Percentiles rank a stretch among this genome's conserved stretches.
phyloP scores from a whole-genome alignment of 2,329 filamentous ascomycete genomes.

The Hawksworthiomyces lignivorus region DNA sequence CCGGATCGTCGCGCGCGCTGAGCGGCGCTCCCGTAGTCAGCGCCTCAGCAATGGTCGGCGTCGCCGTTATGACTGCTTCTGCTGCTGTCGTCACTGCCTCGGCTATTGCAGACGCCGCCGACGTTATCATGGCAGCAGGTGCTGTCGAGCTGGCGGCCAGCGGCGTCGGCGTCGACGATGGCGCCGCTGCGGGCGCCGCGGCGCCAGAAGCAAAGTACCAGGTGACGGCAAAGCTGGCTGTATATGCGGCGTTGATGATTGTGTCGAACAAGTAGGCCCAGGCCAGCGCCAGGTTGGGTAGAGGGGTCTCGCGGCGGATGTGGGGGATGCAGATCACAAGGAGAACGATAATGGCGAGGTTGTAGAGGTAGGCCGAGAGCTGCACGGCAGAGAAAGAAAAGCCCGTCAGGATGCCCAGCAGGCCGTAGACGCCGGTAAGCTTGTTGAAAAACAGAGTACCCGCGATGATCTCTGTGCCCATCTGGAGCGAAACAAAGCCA shows the following conservation, averaged over 20 bases:
- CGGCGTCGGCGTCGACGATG: background rate
- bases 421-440: conserved; percentile 79
- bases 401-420: conserved; percentile 82
- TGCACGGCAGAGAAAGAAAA: conserved; percentile 76
- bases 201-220: conserved; percentile 59
- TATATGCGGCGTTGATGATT: conserved; percentile 73
- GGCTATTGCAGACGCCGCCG: background rate
- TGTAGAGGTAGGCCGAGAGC: conserved; percentile 88
- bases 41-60: too few relatives aligned
- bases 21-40: too few relatives aligned
- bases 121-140: too few relatives aligned
- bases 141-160: too few relatives aligned
- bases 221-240: conserved; percentile 68
- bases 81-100: background rate
- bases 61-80: background rate
- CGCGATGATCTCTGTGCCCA: conserved; percentile 77
- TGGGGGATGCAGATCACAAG: conserved; percentile 67
- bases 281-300: conserved; percentile 73
- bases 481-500: conserved; percentile 77
- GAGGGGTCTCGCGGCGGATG: conserved; percentile 68
- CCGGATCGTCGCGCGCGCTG: too few relatives aligned
- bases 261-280: conserved; percentile 83
- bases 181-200: conserved; percentile 3
- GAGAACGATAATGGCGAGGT: conserved; percentile 59
- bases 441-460: conserved; percentile 86